Conservation (phyloP, 495 filamentous ascomycete species). For the Sordaria brevicollis region DNA sequence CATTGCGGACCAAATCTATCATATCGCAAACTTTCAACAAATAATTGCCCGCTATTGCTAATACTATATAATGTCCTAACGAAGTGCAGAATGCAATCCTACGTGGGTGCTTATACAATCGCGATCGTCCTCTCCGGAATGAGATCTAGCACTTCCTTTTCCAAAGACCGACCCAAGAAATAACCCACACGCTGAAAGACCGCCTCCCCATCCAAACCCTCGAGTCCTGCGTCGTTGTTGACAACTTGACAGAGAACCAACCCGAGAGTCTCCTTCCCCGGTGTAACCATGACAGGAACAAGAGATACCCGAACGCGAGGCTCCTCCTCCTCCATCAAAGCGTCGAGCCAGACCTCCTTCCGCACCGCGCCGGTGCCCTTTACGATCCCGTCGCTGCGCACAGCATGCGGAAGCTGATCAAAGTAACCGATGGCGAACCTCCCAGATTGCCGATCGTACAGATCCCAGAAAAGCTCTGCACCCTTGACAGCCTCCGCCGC, state of each 20-base stretch:
- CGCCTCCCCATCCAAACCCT: not conserved
- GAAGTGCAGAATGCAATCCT: no score
- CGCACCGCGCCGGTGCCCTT: not conserved
- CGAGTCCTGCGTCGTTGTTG: not conserved
- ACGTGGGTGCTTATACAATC: not conserved
- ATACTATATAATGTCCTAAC: no score
- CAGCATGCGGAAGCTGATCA: not conserved
- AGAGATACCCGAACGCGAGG: not conserved
- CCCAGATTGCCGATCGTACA: not conserved
- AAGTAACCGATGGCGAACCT: not conserved
- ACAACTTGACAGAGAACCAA: not conserved
- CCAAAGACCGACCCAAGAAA: rapidly evolving
- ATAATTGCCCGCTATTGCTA: no score
- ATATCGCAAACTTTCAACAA: no score
- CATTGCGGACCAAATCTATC: no score
- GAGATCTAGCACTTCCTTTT: not conserved
- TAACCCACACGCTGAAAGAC: not conserved
- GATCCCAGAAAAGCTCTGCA: not conserved
- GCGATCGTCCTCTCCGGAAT: not conserved
- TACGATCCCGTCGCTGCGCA: not conserved
- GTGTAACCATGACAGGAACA: not conserved
- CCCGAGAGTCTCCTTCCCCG: not conserved
- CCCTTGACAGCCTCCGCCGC: not conserved
- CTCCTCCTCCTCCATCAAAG: not conserved
- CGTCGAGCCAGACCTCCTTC: not conserved